Evolutionary conservation across 2,329 filamentous ascomycete species (phyloP).

Genomic region (Cordyceps fumosorosea): DNA sequence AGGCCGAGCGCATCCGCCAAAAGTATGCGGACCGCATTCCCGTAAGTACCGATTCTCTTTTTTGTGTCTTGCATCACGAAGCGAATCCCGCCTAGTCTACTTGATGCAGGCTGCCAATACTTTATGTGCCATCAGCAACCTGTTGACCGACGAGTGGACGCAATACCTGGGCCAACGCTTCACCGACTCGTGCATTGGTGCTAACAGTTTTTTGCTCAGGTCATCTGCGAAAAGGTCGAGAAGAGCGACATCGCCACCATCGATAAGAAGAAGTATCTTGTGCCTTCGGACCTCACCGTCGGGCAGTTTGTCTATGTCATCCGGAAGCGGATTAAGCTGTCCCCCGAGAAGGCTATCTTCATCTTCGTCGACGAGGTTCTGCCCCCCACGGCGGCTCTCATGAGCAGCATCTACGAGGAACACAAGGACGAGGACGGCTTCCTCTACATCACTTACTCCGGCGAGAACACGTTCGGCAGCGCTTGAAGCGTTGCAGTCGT

Average conservation of each 20-base stretch:
- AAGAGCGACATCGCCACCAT: conserved; percentile 99
- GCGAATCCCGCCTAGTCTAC: not conserved
- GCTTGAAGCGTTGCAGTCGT: not conserved
- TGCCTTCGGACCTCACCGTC: conserved; percentile 94
- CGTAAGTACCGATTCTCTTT: conserved; percentile 52
- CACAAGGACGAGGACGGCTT: conserved; percentile 87
- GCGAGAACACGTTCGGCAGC: conserved; percentile 93
- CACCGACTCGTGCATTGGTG: not conserved
- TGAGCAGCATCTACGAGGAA: conserved; percentile 99
- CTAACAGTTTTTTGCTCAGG: conserved; percentile 44
- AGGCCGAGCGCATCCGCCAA: conserved; percentile 97
- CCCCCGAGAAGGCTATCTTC: conserved; percentile 99
- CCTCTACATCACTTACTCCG: conserved; percentile 98
- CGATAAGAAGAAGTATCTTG: conserved; percentile 99
- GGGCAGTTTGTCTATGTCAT: conserved; percentile 99
- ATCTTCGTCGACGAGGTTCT: conserved; percentile 99
- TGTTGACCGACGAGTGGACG: not conserved
- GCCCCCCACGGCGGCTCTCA: conserved; percentile 90
- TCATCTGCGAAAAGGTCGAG: conserved; percentile 99
- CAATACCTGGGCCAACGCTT: not conserved
- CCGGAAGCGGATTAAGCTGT: conserved; percentile 99
- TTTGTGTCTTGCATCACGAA: not conserved
- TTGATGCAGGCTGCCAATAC: not conserved
- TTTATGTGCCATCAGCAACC: not conserved
- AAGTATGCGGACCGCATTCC: conserved; percentile 99